These are phyloP conservation scores for Mycena metata DNA, from an alignment of 768 basidiomycete genomes.

Conservation along the genomic window DNA sequence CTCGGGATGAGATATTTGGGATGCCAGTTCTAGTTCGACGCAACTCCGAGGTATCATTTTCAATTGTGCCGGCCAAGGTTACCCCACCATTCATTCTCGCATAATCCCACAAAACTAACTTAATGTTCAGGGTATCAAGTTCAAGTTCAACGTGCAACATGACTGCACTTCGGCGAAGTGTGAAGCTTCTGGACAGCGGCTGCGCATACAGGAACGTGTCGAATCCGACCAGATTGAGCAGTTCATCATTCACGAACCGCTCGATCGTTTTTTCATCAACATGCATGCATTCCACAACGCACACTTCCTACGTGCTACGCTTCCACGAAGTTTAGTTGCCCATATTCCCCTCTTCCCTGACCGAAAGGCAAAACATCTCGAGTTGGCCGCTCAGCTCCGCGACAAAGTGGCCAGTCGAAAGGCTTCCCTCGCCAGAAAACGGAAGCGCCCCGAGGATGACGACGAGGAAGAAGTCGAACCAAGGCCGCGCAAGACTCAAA, in stretches of 20 bases:
- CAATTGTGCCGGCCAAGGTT: slow-evolving; percentile 7
- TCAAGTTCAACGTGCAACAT: slow-evolving; percentile 45
- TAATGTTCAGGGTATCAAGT: slow-evolving; percentile 8
- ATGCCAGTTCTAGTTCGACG: slow-evolving; percentile 10
- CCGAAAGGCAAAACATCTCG: background rate
- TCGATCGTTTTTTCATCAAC: slow-evolving; percentile 41
- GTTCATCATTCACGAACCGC: slow-evolving; percentile 30
- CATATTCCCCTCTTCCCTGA: slow-evolving; percentile 16
- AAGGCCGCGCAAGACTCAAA: background rate
- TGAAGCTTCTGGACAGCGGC: slow-evolving; percentile 9
- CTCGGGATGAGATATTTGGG: slow-evolving; percentile 6
- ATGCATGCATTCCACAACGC: slow-evolving; percentile 29
- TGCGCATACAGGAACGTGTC: slow-evolving; percentile 36
- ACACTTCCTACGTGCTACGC: slow-evolving; percentile 24
- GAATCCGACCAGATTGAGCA: slow-evolving; percentile 17
- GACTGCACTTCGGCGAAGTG: slow-evolving; percentile 39
- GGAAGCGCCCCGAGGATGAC: background rate
- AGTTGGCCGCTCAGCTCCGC: slow-evolving; percentile 5
- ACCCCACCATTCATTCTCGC: background rate
- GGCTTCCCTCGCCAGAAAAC: too few species aligned
- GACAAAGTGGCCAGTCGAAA: background rate
- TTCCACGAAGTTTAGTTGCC: slow-evolving; percentile 13
- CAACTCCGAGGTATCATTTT: background rate
- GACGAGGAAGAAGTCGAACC: background rate
- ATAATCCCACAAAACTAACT: background rate